Evolutionary conservation across 2,329 filamentous ascomycete species (phyloP).

Genomic region (Zalaria sp.): DNA sequence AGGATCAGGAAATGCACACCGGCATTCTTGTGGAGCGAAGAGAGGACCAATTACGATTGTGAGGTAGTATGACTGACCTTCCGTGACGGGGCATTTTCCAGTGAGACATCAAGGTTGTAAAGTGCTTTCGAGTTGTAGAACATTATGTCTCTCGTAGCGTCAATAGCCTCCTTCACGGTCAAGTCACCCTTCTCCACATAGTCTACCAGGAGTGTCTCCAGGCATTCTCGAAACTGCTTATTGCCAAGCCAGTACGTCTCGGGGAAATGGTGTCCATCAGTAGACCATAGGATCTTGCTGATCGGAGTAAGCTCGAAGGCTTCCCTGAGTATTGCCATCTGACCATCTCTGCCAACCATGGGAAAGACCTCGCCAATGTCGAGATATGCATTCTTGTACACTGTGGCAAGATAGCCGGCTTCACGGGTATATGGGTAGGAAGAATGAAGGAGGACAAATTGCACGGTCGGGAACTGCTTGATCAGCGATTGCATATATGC

Average conservation of each 20-base stretch:
- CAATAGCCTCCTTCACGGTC: slow-evolving; percentile 45
- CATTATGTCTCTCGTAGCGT: slow-evolving; percentile 51
- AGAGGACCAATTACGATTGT: no score
- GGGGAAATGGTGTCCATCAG: slow-evolving; percentile 65
- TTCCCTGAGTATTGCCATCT: slow-evolving; percentile 56
- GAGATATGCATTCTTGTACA: slow-evolving; percentile 67
- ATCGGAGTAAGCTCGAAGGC: slow-evolving; percentile 62
- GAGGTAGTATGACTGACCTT: neutral
- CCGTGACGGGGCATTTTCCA: neutral
- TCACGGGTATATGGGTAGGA: slow-evolving; percentile 71
- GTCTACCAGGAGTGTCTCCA: slow-evolving; percentile 54
- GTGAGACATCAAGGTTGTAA: slow-evolving; percentile 41
- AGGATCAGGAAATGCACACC: no score
- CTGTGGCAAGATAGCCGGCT: slow-evolving; percentile 61
- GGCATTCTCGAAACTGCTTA: slow-evolving; percentile 54
- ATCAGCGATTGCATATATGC: slow-evolving; percentile 63
- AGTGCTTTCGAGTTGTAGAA: slow-evolving; percentile 67
- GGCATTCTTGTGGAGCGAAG: no score
- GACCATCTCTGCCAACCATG: slow-evolving; percentile 60
- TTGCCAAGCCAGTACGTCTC: slow-evolving; percentile 66
- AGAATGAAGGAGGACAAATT: slow-evolving; percentile 66
- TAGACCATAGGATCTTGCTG: slow-evolving; percentile 67
- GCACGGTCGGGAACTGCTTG: slow-evolving; percentile 50
- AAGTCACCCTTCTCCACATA: slow-evolving; percentile 52
- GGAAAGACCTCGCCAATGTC: slow-evolving; percentile 78